Evolutionary conservation across 306 rosid species (phyloP).

Genomic region (Cucumis hystrix): DNA sequence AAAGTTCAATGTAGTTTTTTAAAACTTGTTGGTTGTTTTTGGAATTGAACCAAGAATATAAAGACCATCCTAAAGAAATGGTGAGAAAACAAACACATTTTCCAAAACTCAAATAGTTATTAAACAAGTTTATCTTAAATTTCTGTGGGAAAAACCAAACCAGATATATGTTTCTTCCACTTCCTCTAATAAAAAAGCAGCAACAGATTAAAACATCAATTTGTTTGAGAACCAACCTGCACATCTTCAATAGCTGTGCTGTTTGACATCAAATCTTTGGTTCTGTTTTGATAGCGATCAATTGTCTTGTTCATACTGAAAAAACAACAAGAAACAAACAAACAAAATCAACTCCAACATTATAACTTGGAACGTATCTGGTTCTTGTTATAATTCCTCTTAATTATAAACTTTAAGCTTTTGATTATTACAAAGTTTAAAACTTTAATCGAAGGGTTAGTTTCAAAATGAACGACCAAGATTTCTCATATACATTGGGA

Average conservation of each 20-base stretch:
- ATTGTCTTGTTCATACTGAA: conserved; percentile 57
- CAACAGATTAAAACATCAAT: background rate
- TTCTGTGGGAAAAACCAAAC: too few species aligned
- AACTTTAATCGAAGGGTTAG: background rate
- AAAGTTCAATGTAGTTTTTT: too few species aligned
- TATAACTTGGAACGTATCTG: background rate
- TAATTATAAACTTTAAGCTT: background rate
- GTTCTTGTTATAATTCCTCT: background rate
- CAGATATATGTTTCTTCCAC: background rate
- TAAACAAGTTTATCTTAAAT: background rate
- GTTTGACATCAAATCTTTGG: conserved; percentile 27
- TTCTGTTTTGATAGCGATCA: conserved; percentile 61
- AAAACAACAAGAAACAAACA: conserved; percentile 16
- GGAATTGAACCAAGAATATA: too few species aligned
- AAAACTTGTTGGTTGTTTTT: too few species aligned
- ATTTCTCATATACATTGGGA: background rate
- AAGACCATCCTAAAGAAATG: too few species aligned
- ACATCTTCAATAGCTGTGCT: conserved; percentile 20
- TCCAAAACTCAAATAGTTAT: background rate
- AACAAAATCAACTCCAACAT: background rate
- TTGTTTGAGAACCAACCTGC: conserved; percentile 21
- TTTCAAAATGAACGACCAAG: background rate
- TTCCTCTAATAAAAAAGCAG: background rate
- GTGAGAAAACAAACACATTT: background rate
- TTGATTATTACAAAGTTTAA: background rate